Evolutionary conservation across 2,329 filamentous ascomycete genomes (phyloP), one percentile per base, ranked within the genome.

Genomic region (Xylariomycetidae sp.): DNA sequence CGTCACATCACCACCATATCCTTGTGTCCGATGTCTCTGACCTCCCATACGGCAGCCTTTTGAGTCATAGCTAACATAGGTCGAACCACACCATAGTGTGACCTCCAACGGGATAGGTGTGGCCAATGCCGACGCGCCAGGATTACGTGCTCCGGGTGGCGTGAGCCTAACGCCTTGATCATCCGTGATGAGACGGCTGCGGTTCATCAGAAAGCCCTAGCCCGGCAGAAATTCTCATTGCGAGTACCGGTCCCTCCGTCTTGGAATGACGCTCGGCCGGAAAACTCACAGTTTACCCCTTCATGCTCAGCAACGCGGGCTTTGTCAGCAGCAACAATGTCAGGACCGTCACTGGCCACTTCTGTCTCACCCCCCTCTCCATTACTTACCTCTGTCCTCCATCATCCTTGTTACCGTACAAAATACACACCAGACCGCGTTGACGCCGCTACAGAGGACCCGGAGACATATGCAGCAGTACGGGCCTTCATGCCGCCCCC

Each of bases 101-200:
- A 51, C 31, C 37, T 51, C 1, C 34, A 34, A 14, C 25, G 17
- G 4, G 30, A 31, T 25, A 35, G 39, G 20, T 53, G 50, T 18
- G 50, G 50, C 13, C 50, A 53, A 30, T 54, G 51, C 27, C 18
- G 31, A 4, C 39, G 51, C 12, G 50, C 49, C 5, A 33, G 27
- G 7, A 33, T 54, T n/a, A 8, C 28, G 8, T 54, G 50, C n/a
- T 40, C 40, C 20, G 51, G 51, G 14, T 53, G 52, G 22, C 49
- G 48, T 4, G 42, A 51, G 8, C 39, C 44, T 6, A 27, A 42
- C 5, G 44, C 45, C 9, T 35, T 54, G 17, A 31, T 49, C 14
- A 48, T 53, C 25, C 49, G 40, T 8, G 45, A 50, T 31, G 40
- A 54, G 25, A 51, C 46, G 7, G 28, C 25, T 1, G 38, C 37